Base-by-base conservation (phyloP, 768 basidiomycete genomes). In the Mrakia frigida region DNA sequence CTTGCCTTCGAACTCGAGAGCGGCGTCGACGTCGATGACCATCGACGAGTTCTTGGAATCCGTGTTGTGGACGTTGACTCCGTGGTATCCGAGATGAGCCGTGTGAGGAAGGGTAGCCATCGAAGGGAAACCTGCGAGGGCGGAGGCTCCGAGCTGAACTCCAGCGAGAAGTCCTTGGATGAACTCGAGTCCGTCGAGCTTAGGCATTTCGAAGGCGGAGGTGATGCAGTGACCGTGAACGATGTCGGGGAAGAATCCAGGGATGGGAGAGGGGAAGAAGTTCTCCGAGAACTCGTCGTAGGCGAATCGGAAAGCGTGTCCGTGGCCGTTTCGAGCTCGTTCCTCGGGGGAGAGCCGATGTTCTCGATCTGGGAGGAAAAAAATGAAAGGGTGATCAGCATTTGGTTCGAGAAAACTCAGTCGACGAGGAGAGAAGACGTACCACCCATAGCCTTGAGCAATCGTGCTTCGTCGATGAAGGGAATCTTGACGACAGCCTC, bases 401-500 rank as follows among this genome's bases (percentile, higher is more conserved):
- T 41, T 11, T 41, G 39, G 11, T 11, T 41, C 39, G 39, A 41
- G 11, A 11, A 41, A 41, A 41, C 6, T 6, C 39, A 41, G 39
- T 3, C 33, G n/a, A 6, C 37, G 31, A n/a, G n/a, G n/a, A n/a
- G n/a, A n/a, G 37, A 10, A 41, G 16, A 85, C 89, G 80, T 82
- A 92, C 93, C 84, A 43, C 86, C 84, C 96, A 99, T 98, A 4
- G 95, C 92, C 43, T 85, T 85, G 43, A 97, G 84, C 31, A 99
- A 82, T 71, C 93, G 86, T 16, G 84, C 80, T 82, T 95, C 89
- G 65, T 97, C 90, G 77, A 99, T 98, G 83, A 99, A 99, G 0
- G 97, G 97, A 79, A 99, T 98, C 85, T 98, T 98, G 73, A 99
- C 94, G 70, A 98, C 89, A 0, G 97, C 96, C 83, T 99, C 97